A percentile compares a stretch with the other conserved stretches of the same genome.
phyloP scores from a whole-genome alignment of 2,329 filamentous ascomycete species.

The Calonectria pseudoreteaudii region DNA sequence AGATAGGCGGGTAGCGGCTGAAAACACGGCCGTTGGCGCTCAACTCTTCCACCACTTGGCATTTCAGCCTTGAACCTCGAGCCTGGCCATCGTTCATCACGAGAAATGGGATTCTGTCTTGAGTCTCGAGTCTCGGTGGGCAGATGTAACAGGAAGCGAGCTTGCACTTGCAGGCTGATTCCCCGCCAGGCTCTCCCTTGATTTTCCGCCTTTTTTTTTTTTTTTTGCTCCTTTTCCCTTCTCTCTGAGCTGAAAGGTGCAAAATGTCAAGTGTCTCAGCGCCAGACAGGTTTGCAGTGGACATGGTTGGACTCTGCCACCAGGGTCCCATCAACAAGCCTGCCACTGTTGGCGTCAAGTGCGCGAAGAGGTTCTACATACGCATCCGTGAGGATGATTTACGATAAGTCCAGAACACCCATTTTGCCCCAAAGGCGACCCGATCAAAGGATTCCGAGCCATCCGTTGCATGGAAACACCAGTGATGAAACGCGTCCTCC shows the following conservation, averaged over 20 bases:
- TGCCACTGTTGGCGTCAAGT: slow-evolving; percentile 16
- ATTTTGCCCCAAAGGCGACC: slow-evolving; percentile 23
- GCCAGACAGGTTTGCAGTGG: slow-evolving; percentile 24
- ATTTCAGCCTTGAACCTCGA: slow-evolving; percentile 1
- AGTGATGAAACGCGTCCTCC: slow-evolving; percentile 1
- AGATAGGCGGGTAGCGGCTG: slow-evolving; percentile 14
- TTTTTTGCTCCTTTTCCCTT: slow-evolving; percentile 2
- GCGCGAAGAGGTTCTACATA: slow-evolving; percentile 48
- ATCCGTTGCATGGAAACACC: slow-evolving; percentile 9
- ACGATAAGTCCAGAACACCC: slow-evolving; percentile 40
- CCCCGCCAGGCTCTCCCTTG: slow-evolving; percentile 16
- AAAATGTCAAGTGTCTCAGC: slow-evolving; percentile 33
- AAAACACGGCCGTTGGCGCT: slow-evolving; percentile 12
- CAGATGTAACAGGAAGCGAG: slow-evolving; percentile 24
- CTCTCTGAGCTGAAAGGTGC: slow-evolving; percentile 26
- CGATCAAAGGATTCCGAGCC: slow-evolving; percentile 14
- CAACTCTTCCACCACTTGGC: slow-evolving; percentile 8
- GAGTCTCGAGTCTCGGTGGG: slow-evolving; percentile 7
- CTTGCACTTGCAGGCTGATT: slow-evolving; percentile 44
- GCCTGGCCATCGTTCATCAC: slow-evolving; percentile 11
- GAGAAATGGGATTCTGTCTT: neutral
- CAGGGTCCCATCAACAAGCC: slow-evolving; percentile 34
- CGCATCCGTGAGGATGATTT: slow-evolving; percentile 52
- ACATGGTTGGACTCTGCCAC: slow-evolving; percentile 39
- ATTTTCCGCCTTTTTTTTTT: slow-evolving; percentile 16